Percentiles rank a stretch among this genome's conserved stretches.
Evolutionary conservation across 1,284 basidiomycete genomes (phyloP).

Genomic region (Tilletia indica): DNA sequence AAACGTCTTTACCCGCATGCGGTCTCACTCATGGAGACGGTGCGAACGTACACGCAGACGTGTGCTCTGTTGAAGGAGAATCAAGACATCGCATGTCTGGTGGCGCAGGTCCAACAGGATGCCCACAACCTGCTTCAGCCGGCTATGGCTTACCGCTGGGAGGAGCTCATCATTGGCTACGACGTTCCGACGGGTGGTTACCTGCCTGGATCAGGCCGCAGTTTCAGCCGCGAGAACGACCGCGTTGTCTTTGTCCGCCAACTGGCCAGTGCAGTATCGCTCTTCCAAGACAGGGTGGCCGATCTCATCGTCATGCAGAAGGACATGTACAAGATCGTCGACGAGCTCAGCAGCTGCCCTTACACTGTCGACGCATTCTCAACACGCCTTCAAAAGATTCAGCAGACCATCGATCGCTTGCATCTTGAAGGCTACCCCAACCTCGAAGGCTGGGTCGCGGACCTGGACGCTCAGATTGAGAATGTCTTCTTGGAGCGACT

Average conservation of each 20-base stretch:
- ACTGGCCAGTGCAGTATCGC: conserved; percentile 84
- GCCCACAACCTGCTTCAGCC: conserved; percentile 42
- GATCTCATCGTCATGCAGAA: conserved; percentile 86
- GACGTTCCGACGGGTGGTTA: conserved; percentile 59
- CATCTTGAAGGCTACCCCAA: conserved; percentile 97
- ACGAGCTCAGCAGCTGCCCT: conserved; percentile 80
- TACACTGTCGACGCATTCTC: conserved; percentile 80
- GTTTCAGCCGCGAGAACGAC: conserved; percentile 68
- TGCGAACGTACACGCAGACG: conserved; percentile 92
- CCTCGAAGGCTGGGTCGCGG: conserved; percentile 90
- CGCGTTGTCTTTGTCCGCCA: conserved; percentile 92
- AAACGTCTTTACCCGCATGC: conserved; percentile 97
- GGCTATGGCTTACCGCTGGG: conserved; percentile 86
- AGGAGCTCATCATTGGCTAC: conserved; percentile 67
- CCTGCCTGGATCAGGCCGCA: conserved; percentile 35
- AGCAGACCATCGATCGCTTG: conserved; percentile 86
- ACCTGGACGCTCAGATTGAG: conserved; percentile 84
- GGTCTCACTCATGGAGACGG: conserved; percentile 90
- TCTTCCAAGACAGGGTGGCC: conserved; percentile 81
- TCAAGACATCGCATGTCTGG: conserved; percentile 82
- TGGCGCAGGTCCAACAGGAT: conserved; percentile 46
- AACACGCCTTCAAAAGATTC: conserved; percentile 74
- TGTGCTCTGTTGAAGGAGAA: conserved; percentile 78
- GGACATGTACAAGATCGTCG: conserved; percentile 77
- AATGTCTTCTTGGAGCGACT: conserved; percentile 75